These are phyloP conservation scores for Wallacemonas rigidus DNA, from an alignment of 208 protist genomes.

Conservation along the genomic window DNA sequence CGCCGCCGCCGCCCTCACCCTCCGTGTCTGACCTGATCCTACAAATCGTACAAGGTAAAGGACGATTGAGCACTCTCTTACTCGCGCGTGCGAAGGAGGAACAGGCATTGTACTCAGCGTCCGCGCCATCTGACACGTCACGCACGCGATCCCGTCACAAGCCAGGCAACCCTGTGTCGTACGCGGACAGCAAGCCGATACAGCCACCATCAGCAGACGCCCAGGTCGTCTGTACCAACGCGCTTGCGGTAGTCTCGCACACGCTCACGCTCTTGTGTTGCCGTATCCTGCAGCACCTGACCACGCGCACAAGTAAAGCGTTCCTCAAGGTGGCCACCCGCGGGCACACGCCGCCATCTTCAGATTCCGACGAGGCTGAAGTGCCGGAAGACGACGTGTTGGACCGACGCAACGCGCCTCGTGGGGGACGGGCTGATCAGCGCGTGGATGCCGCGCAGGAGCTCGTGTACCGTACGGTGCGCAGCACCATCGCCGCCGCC, in stretches of 20 bases:
- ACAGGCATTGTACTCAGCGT: too few relatives aligned
- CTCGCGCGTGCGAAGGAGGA: too few relatives aligned
- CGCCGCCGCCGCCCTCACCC: too few relatives aligned
- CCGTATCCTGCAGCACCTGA: constrained; percentile 16
- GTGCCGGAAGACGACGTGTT: background rate
- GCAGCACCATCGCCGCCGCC: constrained; percentile 71
- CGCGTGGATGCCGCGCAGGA: constrained; percentile 37
- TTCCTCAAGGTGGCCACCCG: constrained; percentile 35
- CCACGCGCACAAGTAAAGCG: constrained; percentile 21
- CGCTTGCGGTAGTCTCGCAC: constrained; percentile 1
- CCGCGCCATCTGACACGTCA: too few relatives aligned
- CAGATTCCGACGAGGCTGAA: background rate
- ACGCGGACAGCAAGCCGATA: background rate
- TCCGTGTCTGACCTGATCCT: too few relatives aligned
- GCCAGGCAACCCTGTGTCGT: background rate
- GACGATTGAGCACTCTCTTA: too few relatives aligned
- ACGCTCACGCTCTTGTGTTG: constrained; percentile 22
- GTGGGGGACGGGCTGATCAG: background rate
- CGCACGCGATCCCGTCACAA: too few relatives aligned
- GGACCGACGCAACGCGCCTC: background rate
- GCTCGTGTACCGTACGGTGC: constrained; percentile 58
- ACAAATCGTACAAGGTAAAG: too few relatives aligned
- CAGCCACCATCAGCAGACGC: background rate
- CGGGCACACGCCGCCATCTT: constrained; percentile 27
- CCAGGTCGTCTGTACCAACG: background rate